These are phyloP conservation scores for Inonotus obliquus DNA, from an alignment of 1,284 basidiomycete genomes.

Conservation along the genomic window DNA sequence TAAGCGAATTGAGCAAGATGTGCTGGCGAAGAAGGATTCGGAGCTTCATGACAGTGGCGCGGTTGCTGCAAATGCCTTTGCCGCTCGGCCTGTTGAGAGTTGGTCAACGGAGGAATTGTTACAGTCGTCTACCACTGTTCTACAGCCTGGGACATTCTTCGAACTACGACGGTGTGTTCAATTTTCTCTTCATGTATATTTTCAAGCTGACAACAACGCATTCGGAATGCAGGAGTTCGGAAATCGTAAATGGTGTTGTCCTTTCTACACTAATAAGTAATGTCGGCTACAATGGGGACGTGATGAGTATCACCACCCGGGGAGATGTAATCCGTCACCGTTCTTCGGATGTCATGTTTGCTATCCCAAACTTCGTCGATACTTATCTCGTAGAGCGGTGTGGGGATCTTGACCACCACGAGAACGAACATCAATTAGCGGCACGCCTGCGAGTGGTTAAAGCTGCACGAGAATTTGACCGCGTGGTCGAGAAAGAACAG, in stretches of 20 bases:
- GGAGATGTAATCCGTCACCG: constrained; percentile 51
- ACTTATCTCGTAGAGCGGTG: constrained; percentile 44
- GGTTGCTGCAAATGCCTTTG: neutral
- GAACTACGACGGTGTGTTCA: constrained; percentile 51
- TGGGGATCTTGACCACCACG: constrained; percentile 32
- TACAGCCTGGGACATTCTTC: constrained; percentile 49
- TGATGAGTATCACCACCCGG: constrained; percentile 38
- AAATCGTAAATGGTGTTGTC: constrained; percentile 42
- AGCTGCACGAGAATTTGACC: constrained; percentile 46
- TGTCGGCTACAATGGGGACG: constrained; percentile 31
- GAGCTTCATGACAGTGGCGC: neutral
- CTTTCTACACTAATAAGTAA: constrained; percentile 32
- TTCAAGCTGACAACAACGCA: neutral
- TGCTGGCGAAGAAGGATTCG: neutral
- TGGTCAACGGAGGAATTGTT: constrained; percentile 8
- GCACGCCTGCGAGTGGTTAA: constrained; percentile 59
- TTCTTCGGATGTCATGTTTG: constrained; percentile 50
- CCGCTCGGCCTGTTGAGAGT: neutral
- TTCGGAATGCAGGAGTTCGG: constrained; percentile 36
- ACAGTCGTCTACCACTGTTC: neutral
- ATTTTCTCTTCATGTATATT: neutral
- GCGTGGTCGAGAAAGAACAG: constrained; percentile 36
- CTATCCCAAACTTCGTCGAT: constrained; percentile 49
- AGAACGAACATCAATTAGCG: constrained; percentile 34
- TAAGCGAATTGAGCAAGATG: neutral